These are phyloP conservation scores for Daphne laureola DNA, from an alignment of 441 rosid genomes.

Conservation along the genomic window DNA sequence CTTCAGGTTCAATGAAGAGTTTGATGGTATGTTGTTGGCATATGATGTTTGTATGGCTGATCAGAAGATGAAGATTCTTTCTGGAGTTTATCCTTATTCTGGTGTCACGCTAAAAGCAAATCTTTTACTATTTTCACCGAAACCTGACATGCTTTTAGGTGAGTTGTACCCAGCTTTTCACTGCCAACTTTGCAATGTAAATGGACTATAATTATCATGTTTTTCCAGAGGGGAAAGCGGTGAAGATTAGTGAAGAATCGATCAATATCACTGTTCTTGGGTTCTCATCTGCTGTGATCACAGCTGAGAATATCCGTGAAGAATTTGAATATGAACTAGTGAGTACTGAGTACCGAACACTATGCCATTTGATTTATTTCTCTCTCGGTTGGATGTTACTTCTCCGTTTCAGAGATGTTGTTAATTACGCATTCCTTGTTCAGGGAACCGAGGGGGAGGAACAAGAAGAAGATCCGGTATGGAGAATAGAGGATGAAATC, in stretches of 20 bases:
- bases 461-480: no score
- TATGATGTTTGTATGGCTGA: constrained; percentile 38
- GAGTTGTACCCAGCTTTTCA: background rate
- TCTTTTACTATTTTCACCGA: constrained; percentile 63
- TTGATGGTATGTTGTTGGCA: constrained; percentile 67
- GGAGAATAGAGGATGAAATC: no score
- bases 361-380: background rate
- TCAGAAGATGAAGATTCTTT: constrained; percentile 46
- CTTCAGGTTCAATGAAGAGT: constrained; percentile 56
- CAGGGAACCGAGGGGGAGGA: no score
- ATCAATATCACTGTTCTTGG: constrained; percentile 74
- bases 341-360: constrained; percentile 7
- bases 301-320: constrained; percentile 51
- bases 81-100: constrained; percentile 52
- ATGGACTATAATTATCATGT: background rate
- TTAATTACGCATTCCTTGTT: background rate
- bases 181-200: background rate
- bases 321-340: constrained; percentile 55
- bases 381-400: background rate
- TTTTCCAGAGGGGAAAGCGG: constrained; percentile 61
- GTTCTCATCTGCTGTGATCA: constrained; percentile 63
- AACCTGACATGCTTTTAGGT: constrained; percentile 64
- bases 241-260: constrained; percentile 53
- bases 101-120: constrained; percentile 51
- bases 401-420: background rate